Percentiles rank a stretch among this genome's conserved stretches.
Conservation (phyloP, 2,329 filamentous ascomycete genomes). For the Alternaria sp. region DNA sequence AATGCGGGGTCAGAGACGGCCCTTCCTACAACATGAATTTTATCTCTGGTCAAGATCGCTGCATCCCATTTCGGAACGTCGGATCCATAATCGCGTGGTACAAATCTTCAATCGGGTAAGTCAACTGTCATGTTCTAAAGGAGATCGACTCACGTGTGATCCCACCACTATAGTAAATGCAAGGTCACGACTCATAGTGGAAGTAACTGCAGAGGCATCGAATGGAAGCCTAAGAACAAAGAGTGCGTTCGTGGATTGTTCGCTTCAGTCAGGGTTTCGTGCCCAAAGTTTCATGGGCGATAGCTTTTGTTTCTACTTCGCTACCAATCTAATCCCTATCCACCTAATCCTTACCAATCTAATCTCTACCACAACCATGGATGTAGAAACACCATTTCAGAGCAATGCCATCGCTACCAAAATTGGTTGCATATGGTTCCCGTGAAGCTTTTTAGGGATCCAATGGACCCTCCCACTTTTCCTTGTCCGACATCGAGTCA, state of each 20-base stretch:
- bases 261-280: slow-evolving; percentile 1
- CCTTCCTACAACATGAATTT: slow-evolving; percentile 2
- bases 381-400: background rate
- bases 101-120: slow-evolving; percentile 7
- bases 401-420: background rate
- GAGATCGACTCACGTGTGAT: background rate
- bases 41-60: slow-evolving; percentile 1
- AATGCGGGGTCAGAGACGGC: background rate
- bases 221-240: background rate
- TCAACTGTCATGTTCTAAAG: background rate
- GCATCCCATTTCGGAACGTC: slow-evolving; percentile 2
- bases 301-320: background rate
- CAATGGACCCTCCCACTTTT: background rate
- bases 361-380: background rate
- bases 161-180: background rate
- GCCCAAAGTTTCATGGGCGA: background rate
- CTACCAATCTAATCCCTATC: background rate
- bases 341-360: background rate
- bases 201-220: slow-evolving; percentile 1
- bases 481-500: background rate
- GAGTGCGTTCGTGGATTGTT: background rate
- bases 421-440: background rate
- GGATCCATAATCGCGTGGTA: slow-evolving; percentile 6
- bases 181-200: slow-evolving; percentile 3
- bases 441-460: background rate